Evolutionary conservation across 2,329 filamentous ascomycete species (phyloP).

Genomic region (Aspergillus sp.): DNA sequence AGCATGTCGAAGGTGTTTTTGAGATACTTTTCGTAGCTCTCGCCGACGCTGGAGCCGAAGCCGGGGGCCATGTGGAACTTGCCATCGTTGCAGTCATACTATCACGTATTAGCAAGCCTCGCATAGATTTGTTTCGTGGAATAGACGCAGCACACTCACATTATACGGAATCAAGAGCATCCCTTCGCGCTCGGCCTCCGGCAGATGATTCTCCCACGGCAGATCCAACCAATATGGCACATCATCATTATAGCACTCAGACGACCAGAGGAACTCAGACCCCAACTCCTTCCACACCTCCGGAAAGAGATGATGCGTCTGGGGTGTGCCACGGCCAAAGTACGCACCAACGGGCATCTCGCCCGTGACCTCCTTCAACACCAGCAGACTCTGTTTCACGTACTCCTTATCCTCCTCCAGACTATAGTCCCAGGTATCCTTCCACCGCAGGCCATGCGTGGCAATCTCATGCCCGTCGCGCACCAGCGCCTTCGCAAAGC

Average conservation of each 20-base stretch:
- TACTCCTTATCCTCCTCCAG: constrained; percentile 49
- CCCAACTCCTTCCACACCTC: constrained; percentile 54
- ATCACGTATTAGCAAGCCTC: too few species aligned
- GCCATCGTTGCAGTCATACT: constrained; percentile 49
- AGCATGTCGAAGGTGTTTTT: constrained; percentile 52
- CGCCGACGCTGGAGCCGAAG: constrained; percentile 41
- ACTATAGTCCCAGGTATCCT: constrained; percentile 48
- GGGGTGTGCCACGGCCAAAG: constrained; percentile 47
- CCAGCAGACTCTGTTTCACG: constrained; percentile 43
- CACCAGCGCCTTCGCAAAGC: constrained; percentile 47
- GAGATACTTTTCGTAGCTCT: constrained; percentile 39
- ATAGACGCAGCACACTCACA: too few species aligned
- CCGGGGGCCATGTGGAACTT: constrained; percentile 46
- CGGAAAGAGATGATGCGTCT: constrained; percentile 46
- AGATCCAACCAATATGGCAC: constrained; percentile 57
- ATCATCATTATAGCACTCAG: constrained; percentile 55
- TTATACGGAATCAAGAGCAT: constrained; percentile 10
- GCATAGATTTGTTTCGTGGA: too few species aligned
- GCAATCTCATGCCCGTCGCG: constrained; percentile 52
- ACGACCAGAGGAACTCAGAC: constrained; percentile 49
- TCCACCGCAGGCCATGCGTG: constrained; percentile 51
- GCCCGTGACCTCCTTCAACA: constrained; percentile 44
- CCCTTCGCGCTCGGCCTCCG: constrained; percentile 39
- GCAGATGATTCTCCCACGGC: constrained; percentile 41
- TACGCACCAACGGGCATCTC: constrained; percentile 51